Base-by-base conservation (phyloP, 2,329 filamentous ascomycete genomes). In the Setomelanomma holmii region DNA sequence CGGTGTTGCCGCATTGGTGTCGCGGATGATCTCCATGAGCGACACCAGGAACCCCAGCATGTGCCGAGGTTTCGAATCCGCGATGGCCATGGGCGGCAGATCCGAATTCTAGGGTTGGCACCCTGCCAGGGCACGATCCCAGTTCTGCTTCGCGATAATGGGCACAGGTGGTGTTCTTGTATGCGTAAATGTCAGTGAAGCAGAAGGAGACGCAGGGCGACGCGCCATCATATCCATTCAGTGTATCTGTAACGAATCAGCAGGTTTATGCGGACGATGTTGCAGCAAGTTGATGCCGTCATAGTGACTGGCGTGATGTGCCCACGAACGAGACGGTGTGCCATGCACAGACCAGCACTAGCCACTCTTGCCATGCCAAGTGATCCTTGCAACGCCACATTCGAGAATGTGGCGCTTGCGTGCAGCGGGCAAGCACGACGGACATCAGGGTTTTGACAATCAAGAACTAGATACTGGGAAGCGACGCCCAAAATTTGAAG, bases 11-110 rank as follows among this genome's bases (percentile, higher is more conserved):
- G 14, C 14, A 7, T 14, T 38, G 8, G 34, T 38, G 8, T 40
- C 14, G 14, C 27, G 27, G 34, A n/a, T 36, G 34, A n/a, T 17
- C 34, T 36, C 34, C 14, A n/a, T 36, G 34, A 36, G 34, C 34
- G 34, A n/a, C 34, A 36, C 16, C 34, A 36, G 34, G 34, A 30
- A 30, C 27, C 27, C 27, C n/a, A n/a, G n/a, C n/a, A n/a, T n/a
- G n/a, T n/a, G n/a, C n/a, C n/a, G n/a, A 30, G 5, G 34, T 16
- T 16, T 11, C 3, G 34, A 36, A 16, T 36, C 2, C 22, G 51
- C 16, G 55, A 60, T 60, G 42, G 50, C 48, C 49, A 53, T 54
- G 49, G 45, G 53, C 56, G 60, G 51, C 46, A 55, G 52, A 61
- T 60, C 51, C 49, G 46, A 44, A 24, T 51, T 19, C 59, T 50